A percentile compares a stretch with the other conserved stretches of the same genome.
Conservation (phyloP, 148 eudicot species). For the Arbutus unedo region DNA sequence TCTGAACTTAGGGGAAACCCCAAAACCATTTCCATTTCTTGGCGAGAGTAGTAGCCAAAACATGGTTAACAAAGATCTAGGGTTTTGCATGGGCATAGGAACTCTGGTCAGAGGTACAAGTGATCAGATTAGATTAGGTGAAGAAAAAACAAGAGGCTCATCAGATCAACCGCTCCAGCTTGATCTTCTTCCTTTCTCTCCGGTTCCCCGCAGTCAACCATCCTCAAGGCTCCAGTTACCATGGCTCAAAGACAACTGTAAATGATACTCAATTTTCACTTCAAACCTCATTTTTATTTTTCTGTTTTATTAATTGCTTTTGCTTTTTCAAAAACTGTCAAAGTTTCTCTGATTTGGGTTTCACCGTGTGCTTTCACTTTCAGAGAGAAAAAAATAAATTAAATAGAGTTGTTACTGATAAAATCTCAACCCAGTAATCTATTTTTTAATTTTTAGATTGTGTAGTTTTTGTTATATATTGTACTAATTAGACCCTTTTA, state of each 20-base stretch:
- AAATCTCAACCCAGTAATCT: no score
- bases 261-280: not conserved
- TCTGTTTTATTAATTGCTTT: not conserved
- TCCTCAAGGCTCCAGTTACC: conserved; percentile 18
- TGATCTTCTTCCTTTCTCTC: conserved; percentile 39
- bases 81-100: conserved; percentile 43
- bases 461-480: no score
- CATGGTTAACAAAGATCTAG: conserved; percentile 22
- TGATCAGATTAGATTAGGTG: not conserved
- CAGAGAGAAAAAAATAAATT: no score
- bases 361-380: not conserved
- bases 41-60: conserved; percentile 14
- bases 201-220: conserved; percentile 34
- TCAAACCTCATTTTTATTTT: not conserved
- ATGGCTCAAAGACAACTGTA: conserved; percentile 33
- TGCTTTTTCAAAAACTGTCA: not conserved
- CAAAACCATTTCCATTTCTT: conserved; percentile 28
- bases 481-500: no score
- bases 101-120: not conserved
- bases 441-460: no score
- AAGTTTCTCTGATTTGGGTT: not conserved
- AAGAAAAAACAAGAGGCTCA: conserved; percentile 14
- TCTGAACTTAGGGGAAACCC: conserved; percentile 40
- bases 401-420: no score
- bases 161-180: conserved; percentile 43